phyloP scores from a whole-genome alignment of 306 rosid genomes.

The Medicago truncatula region MtrunA17r5.0-ANR NC_053049.1:37663001-37663500 shows the following conservation, averaged over 20 bases:
- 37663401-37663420: slow-evolving; percentile 11
- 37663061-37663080: slow-evolving; percentile 55
- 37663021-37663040: slow-evolving; percentile 66
- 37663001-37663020: slow-evolving; percentile 57
- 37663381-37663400: background rate
- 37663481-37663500: background rate
- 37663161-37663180: slow-evolving; percentile 53
- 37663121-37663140: slow-evolving; percentile 56
- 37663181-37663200: slow-evolving; percentile 58
- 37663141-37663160: slow-evolving; percentile 66
- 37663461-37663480: background rate
- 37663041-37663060: slow-evolving; percentile 66
- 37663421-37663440: slow-evolving; percentile 41
- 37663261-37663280: slow-evolving; percentile 40
- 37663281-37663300: slow-evolving; percentile 7
- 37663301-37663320: slow-evolving; percentile 13
- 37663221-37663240: slow-evolving; percentile 60
- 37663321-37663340: slow-evolving; percentile 22
- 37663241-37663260: slow-evolving; percentile 18
- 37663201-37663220: slow-evolving; percentile 63
- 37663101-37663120: slow-evolving; percentile 60
- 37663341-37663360: slow-evolving; percentile 22
- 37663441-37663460: background rate
- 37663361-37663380: slow-evolving; percentile 1
- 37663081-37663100: slow-evolving; percentile 66